phyloP scores from a whole-genome alignment of 768 basidiomycete genomes.

The Suillus cothurnatus region DNA sequence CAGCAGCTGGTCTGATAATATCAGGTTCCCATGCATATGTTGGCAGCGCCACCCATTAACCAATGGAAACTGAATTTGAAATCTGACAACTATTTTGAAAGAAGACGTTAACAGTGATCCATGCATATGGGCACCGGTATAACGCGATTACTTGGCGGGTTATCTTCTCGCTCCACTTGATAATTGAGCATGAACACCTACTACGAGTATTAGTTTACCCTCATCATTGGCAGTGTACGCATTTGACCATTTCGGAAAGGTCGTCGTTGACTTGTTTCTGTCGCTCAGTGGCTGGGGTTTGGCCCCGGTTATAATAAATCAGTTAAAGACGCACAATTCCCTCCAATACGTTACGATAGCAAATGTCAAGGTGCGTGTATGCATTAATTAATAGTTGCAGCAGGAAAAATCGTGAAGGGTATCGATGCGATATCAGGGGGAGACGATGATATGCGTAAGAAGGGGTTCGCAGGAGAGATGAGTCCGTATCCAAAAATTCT shows the following conservation, averaged over 20 bases:
- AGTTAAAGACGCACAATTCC: not conserved
- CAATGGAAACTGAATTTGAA: not conserved
- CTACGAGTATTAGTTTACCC: not conserved
- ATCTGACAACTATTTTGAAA: too few relatives aligned
- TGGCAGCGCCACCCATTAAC: not conserved
- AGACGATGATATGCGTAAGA: constrained; percentile 6
- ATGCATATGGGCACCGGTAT: not conserved
- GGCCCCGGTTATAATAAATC: too few relatives aligned
- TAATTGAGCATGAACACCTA: not conserved
- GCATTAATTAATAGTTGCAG: constrained; percentile 11
- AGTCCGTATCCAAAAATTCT: not conserved
- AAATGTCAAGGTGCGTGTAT: constrained; percentile 9
- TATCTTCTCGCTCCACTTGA: not conserved
- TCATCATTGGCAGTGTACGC: not conserved
- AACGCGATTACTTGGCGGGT: not conserved
- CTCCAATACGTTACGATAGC: constrained; percentile 5
- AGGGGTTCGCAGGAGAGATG: not conserved
- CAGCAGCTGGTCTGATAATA: not conserved
- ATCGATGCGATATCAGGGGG: constrained; percentile 8
- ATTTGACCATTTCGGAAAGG: not conserved
- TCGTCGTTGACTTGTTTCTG: not conserved
- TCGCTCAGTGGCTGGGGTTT: not conserved
- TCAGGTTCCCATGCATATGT: not conserved
- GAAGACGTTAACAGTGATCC: not conserved
- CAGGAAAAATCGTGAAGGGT: constrained; percentile 6